A percentile compares a stretch with the other conserved stretches of the same genome.
These are phyloP conservation scores for Chloranthus sessilifolius DNA, from an alignment of 164 flowering plant species.

Conservation along the genomic window DNA sequence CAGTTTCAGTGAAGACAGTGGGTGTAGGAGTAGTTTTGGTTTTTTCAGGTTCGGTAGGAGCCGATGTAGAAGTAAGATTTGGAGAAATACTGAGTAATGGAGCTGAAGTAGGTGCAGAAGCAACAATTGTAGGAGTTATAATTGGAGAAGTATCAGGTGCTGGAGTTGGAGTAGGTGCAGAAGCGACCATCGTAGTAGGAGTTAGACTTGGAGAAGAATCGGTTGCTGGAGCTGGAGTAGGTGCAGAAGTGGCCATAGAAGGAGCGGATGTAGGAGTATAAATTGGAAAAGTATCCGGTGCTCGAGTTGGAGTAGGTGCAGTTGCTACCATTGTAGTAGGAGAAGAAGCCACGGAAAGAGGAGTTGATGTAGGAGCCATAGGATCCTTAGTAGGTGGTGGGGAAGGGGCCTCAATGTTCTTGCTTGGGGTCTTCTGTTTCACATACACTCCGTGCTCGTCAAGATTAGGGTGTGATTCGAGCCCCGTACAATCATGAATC, in stretches of 20 bases:
- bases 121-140: not conserved
- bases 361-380: not conserved
- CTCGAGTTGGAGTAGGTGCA: not conserved
- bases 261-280: not conserved
- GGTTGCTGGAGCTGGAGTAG: not conserved
- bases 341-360: not conserved
- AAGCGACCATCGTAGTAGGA: not conserved
- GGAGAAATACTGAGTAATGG: not conserved
- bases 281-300: not conserved
- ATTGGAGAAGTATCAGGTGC: too few species aligned
- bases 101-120: not conserved
- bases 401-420: too few species aligned
- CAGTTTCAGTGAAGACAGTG: too few species aligned
- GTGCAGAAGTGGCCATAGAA: not conserved
- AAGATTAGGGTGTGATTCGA: not conserved
- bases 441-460: conserved; percentile 1
- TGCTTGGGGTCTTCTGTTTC: not conserved
- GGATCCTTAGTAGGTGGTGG: not conserved
- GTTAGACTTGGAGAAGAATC: not conserved
- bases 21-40: too few species aligned
- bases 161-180: not conserved
- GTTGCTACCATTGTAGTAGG: not conserved
- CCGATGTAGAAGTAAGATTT: not conserved
- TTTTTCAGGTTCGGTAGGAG: too few species aligned
- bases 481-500: not conserved